Evolutionary conservation across 2,329 filamentous ascomycete species (phyloP), one percentile per base, ranked within the genome.

Genomic region (Alternaria tenuissima): DNA sequence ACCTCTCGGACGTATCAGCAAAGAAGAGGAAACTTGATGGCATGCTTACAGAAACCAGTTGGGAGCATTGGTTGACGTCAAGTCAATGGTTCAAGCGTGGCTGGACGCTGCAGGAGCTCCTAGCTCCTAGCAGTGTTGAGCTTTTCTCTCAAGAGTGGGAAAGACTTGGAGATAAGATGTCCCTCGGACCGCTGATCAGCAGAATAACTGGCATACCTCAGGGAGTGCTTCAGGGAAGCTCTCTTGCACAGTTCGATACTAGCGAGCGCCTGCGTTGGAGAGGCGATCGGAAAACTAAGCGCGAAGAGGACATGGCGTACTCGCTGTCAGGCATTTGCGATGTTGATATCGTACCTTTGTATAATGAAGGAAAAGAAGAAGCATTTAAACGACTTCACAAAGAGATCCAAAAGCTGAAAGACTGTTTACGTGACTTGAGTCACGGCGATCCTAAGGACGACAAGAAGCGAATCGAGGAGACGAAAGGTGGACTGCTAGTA

Each of bases 61-160:
- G 3, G 32, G 32, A 34, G 12, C 12, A 0, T 14, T 4, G 1
- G 4, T 0, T 34, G 11, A 36, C 0, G 32, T 36, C 32, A 14
- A 36, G 32, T 16, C 32, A 1, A 6, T 36, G 24, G 24, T 26
- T 26, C 24, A 26, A 0, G 24, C 24, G 24, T 26, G 24, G 24
- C 24, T 26, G 24, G 24, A 26, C 24, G 0, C 24, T 26, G 24
- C 24, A 26, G 0, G 24, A 26, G 24, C 24, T 26, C 24, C 14
- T 36, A 0, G 32, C 32, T 0, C 63, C 61, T 1, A 43, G 34
- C 3, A 4, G 1, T 0, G 22, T 71, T 8, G 55, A 66, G 36
- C 69, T 71, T 39, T 70, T 66, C 55, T 64, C 57, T 3, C 20
- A 7, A 14, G 57, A 65, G 12, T 54, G 61, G 34, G 4, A 34